Conservation (phyloP, 2,329 filamentous ascomycete species). For the Trichoderma brevicompactum region DNA sequence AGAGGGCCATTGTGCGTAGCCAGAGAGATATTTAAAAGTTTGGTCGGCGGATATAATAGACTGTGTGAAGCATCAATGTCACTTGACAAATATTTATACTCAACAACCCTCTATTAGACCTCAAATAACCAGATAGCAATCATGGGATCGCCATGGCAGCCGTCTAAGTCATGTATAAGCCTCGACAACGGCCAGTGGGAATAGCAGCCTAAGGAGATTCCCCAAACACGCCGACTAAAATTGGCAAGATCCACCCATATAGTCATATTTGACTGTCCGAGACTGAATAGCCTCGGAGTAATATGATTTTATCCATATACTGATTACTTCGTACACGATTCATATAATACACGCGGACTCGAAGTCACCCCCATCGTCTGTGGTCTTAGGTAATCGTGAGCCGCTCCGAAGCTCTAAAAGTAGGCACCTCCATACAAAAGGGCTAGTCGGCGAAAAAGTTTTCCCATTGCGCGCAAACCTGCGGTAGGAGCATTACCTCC, state of each 20-base stretch:
- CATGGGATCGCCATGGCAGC: not conserved
- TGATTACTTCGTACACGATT: not conserved
- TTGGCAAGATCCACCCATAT: not conserved
- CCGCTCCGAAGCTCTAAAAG: not conserved
- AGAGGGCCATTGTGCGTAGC: too few relatives aligned
- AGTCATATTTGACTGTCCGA: not conserved
- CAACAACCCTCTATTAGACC: too few relatives aligned
- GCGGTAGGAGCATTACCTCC: constrained; percentile 25
- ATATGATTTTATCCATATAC: not conserved
- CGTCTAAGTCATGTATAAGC: not conserved
- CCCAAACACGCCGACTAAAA: not conserved
- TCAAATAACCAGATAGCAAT: too few relatives aligned
- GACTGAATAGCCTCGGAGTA: not conserved
- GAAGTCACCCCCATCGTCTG: not conserved
- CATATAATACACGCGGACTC: not conserved
- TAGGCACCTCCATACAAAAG: too few relatives aligned
- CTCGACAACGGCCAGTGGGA: not conserved
- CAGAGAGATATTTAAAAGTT: not conserved
- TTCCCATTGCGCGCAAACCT: constrained; percentile 20
- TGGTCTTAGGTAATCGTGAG: constrained; percentile 9
- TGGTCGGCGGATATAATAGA: too few relatives aligned
- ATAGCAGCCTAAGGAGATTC: not conserved
- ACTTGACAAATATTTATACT: too few relatives aligned
- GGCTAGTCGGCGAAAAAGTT: constrained; percentile 14
- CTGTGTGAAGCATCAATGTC: too few relatives aligned